Base-by-base conservation (phyloP, 2,329 filamentous ascomycete genomes). In the Aureobasidium sp. region DNA sequence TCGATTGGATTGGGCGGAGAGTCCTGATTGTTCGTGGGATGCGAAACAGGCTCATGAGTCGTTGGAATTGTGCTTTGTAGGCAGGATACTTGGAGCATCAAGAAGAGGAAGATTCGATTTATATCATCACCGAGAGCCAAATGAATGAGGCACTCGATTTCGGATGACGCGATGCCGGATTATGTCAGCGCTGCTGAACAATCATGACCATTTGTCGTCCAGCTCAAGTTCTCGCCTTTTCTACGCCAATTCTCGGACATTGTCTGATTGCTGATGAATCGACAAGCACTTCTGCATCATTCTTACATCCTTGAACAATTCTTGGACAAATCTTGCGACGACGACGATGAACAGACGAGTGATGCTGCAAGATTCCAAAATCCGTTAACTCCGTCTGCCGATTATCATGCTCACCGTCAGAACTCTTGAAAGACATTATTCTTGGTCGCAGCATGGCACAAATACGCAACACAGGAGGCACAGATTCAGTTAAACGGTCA, bases 131-230 rank as follows among this genome's bases (percentile, higher is more conserved):
- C n/a, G n/a, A n/a, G n/a, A n/a, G n/a, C n/a, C n/a, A n/a, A n/a
- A n/a, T n/a, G n/a, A 37, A 32, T 24, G 24, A 38, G 44, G 44
- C 44, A 21, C 27, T 29, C 17, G 14, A 25, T 17, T 29, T 11
- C 11, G 16, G 22, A 49, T 49, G 45, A 49, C 45, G 45, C 45
- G 45, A 49, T 38, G 7, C 10, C 22, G 6, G 45, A 49, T 49
- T 49, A 49, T 49, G 45, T 49, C 45, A 49, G 45, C 45, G 32
- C 17, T 49, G 45, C 45, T 49, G 45, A 49, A 29, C 45, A 49
- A 49, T 49, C 45, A 21, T 11, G 4, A n/a, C n/a, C 44, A 48
- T 45, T 24, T 48, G 17, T 25, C 32, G 32, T 48, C 19, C 24
- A 34, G 3, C 10, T 32, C 25, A 24, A n/a, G 17, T 5, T 27